Evolutionary conservation across 2,329 filamentous ascomycete genomes (phyloP).

Genomic region (Pseudodiploospora longispora): DNA sequence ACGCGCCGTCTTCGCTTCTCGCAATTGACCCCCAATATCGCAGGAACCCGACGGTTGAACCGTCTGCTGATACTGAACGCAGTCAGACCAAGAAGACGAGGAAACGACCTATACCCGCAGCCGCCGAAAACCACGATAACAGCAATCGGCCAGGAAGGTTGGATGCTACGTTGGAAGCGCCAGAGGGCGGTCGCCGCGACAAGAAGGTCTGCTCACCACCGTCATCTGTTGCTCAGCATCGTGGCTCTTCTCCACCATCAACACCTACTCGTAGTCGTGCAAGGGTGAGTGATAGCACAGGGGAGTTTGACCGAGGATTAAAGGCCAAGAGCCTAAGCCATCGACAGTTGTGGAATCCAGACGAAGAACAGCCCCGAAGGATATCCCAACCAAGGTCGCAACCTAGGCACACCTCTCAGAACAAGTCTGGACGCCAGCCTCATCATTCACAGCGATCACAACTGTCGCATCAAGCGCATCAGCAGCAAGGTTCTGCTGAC

Average conservation of each 20-base stretch:
- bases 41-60: background rate
- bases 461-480: background rate
- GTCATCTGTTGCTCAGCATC: slow-evolving; percentile 12
- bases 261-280: slow-evolving; percentile 13
- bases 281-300: slow-evolving; percentile 5
- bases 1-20: background rate
- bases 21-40: background rate
- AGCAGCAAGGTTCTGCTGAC: background rate
- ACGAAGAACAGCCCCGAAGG: slow-evolving; percentile 14
- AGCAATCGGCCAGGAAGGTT: background rate
- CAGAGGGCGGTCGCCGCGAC: slow-evolving; percentile 11
- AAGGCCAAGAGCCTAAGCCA: slow-evolving; percentile 13
- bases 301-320: slow-evolving; percentile 17
- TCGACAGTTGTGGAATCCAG: slow-evolving; percentile 21
- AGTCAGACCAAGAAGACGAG: background rate
- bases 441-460: background rate
- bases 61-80: background rate
- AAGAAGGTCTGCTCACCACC: slow-evolving; percentile 23
- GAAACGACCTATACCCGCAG: background rate
- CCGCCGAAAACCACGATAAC: background rate
- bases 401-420: background rate
- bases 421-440: background rate
- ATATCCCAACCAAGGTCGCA: slow-evolving; percentile 5
- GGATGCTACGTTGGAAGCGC: slow-evolving; percentile 3
- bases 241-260: slow-evolving; percentile 11